These are phyloP conservation scores for Fragaria iinumae DNA, from an alignment of 306 rosid species.

Conservation along the genomic window DNA sequence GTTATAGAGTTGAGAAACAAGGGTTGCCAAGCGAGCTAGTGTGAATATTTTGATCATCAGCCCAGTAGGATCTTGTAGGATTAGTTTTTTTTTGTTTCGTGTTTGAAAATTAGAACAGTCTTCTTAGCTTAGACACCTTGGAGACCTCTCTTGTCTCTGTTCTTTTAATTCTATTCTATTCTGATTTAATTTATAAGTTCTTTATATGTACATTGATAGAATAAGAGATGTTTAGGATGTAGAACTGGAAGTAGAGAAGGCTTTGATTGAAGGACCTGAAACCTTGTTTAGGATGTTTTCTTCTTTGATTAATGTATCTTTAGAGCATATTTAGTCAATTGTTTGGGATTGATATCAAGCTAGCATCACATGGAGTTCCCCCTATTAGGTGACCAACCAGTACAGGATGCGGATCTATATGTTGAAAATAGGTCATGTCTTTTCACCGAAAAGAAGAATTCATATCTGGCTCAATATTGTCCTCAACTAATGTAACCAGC, in stretches of 20 bases:
- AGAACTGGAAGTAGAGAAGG: neutral
- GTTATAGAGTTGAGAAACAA: conserved; percentile 74
- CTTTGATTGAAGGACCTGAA: conserved; percentile 1
- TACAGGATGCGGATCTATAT: neutral
- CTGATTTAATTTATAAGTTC: conserved; percentile 41
- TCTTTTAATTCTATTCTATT: conserved; percentile 26
- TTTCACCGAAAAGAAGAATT: neutral
- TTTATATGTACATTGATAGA: conserved; percentile 48
- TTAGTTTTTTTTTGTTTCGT: conserved; percentile 28
- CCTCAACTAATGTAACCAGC: neutral
- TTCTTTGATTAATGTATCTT: neutral
- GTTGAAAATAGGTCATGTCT: neutral
- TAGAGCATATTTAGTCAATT: neutral
- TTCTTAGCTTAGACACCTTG: conserved; percentile 30
- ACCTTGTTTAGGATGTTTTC: neutral
- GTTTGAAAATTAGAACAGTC: conserved; percentile 31
- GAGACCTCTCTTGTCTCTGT: conserved; percentile 40
- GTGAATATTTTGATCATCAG: conserved; percentile 27
- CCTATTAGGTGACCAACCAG: neutral
- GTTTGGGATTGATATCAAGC: neutral
- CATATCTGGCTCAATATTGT: neutral
- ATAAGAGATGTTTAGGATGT: conserved; percentile 26
- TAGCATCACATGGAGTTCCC: conserved; percentile 3
- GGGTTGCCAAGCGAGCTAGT: conserved; percentile 28
- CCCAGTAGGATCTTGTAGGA: conserved; percentile 33